Evolutionary conservation across 192 early-diverging fungal species (phyloP).

Genomic region (Allomyces macrogynus): DNA sequence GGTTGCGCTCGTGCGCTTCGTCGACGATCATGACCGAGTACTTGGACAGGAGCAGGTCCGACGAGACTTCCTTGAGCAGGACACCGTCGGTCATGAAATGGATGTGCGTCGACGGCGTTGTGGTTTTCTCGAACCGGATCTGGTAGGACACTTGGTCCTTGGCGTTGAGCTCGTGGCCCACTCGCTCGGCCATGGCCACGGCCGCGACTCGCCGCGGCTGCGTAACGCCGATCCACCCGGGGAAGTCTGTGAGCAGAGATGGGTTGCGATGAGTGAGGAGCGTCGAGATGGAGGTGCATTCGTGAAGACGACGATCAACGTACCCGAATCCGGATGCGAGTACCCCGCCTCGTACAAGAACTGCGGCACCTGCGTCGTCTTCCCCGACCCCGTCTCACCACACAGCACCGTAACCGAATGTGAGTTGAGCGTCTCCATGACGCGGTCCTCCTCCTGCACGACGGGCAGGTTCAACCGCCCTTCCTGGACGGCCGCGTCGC

Average conservation of each 20-base stretch:
- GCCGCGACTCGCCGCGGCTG: conserved; percentile 97
- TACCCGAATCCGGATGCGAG: conserved; percentile 50
- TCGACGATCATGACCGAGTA: conserved; percentile 96
- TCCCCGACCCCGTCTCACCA: conserved; percentile 94
- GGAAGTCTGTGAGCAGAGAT: conserved; percentile 25
- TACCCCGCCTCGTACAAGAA: conserved; percentile 98
- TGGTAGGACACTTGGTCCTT: conserved; percentile 33
- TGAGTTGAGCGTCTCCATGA: conserved; percentile 83
- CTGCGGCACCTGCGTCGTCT: conserved; percentile 94
- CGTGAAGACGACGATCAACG: neutral
- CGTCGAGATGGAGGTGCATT: no score
- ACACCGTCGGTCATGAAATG: conserved; percentile 99
- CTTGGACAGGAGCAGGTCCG: conserved; percentile 64
- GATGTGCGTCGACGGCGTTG: conserved; percentile 52
- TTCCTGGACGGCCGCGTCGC: conserved; percentile 49
- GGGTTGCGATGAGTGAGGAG: conserved; percentile 11
- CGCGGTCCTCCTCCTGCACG: conserved; percentile 81
- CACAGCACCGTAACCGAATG: conserved; percentile 81
- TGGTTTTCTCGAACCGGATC: conserved; percentile 82
- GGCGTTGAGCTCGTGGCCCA: conserved; percentile 70
- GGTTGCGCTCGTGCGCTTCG: conserved; percentile 94
- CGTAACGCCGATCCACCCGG: conserved; percentile 87
- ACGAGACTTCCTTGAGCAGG: conserved; percentile 74
- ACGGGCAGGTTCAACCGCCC: conserved; percentile 71
- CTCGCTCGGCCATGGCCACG: conserved; percentile 85